Evolutionary conservation across 2,329 filamentous ascomycete species (phyloP).

Genomic region (Hymenotorrendiella dingleyae): DNA sequence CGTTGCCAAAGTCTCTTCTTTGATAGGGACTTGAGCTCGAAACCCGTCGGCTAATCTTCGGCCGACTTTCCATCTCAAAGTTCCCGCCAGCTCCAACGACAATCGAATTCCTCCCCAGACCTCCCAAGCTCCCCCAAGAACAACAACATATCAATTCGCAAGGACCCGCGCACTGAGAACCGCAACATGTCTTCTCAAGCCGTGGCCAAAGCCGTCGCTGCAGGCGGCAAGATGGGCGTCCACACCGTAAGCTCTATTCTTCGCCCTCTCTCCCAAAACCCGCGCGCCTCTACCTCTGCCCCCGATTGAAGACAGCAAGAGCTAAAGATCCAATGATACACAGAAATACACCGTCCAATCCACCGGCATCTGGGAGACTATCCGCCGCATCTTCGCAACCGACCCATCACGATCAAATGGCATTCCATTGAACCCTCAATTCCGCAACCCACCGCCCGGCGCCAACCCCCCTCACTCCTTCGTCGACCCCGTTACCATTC

Average conservation of each 20-base stretch:
- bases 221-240: conserved; percentile 49
- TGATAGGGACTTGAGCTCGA: too few species aligned
- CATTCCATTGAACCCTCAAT: conserved; percentile 87
- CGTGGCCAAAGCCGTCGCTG: conserved; percentile 54
- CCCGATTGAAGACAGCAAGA: conserved; percentile 17
- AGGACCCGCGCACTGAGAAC: conserved; percentile 14
- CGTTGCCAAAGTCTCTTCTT: too few species aligned
- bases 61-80: too few species aligned
- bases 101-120: not conserved
- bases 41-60: too few species aligned
- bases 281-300: too few species aligned
- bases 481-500: conserved; percentile 75
- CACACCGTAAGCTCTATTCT: conserved; percentile 44
- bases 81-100: conserved; percentile 1
- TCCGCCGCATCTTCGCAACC: conserved; percentile 73
- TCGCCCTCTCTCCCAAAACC: not conserved
- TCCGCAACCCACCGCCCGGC: conserved; percentile 79
- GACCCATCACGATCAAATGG: conserved; percentile 87
- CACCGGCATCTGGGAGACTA: conserved; percentile 75
- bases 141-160: conserved; percentile 24
- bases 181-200: conserved; percentile 39
- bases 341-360: conserved; percentile 97
- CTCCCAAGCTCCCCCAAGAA: conserved; percentile 6
- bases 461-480: conserved; percentile 63
- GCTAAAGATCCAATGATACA: not conserved